These are phyloP conservation scores for Blumeria hordei DNA, from an alignment of 2,329 filamentous ascomycete species.

Conservation along the genomic window DNA sequence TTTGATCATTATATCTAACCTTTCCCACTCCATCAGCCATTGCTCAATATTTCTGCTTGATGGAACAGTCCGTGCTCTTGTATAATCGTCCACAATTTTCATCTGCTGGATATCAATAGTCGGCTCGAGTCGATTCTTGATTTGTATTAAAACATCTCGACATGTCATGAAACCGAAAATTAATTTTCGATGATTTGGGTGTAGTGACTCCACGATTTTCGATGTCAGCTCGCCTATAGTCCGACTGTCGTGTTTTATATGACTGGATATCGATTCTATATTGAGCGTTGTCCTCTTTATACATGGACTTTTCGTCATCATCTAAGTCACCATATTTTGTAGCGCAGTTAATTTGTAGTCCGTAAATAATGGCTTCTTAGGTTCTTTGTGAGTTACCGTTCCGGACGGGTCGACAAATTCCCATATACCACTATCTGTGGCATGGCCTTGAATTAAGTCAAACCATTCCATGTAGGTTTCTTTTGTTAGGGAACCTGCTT, in stretches of 20 bases:
- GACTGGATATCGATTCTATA: not conserved
- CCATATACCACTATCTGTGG: not conserved
- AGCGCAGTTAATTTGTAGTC: not conserved
- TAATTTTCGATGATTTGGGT: not conserved
- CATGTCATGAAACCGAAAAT: not conserved
- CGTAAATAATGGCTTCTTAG: not conserved
- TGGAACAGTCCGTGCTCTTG: not conserved
- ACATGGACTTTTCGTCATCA: not conserved
- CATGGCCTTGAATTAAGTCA: not conserved
- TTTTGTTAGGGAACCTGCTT: not conserved
- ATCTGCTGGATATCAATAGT: not conserved
- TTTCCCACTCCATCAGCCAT: constrained; percentile 1
- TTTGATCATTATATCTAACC: not conserved
- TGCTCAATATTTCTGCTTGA: not conserved
- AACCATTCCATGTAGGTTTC: not conserved
- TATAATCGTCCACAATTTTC: not conserved
- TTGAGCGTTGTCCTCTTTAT: not conserved
- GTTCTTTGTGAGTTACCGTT: not conserved
- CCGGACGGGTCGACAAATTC: not conserved
- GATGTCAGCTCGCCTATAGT: not conserved
- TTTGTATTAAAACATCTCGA: not conserved
- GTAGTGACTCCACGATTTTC: not conserved
- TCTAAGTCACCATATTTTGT: not conserved
- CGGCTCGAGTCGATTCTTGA: not conserved
- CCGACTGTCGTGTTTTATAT: not conserved